Percentiles rank a stretch among this genome's conserved stretches.
Evolutionary conservation across 1,284 basidiomycete genomes (phyloP).

Genomic region (Rhodofomes roseus): DNA sequence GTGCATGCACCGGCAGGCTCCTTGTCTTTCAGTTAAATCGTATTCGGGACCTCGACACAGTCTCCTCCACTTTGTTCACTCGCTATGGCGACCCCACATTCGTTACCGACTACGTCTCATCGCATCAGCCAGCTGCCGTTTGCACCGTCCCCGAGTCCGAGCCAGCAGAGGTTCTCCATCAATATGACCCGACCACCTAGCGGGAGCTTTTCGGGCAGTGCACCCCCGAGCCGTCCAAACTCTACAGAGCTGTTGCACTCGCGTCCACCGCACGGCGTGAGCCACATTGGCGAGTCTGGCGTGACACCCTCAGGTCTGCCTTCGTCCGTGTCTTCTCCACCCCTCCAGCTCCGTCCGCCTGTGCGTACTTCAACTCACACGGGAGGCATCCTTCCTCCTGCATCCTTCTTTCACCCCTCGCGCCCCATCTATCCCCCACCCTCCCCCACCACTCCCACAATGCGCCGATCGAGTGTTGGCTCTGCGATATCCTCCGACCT

Average conservation of each 20-base stretch:
- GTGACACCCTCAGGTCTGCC: constrained; percentile 14
- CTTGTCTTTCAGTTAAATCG: not conserved
- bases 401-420: constrained; percentile 70
- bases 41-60: constrained; percentile 6
- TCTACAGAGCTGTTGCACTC: constrained; percentile 23
- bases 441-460: constrained; percentile 24
- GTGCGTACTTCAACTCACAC: constrained; percentile 47
- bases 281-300: constrained; percentile 12
- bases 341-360: constrained; percentile 21
- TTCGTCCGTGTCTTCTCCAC: constrained; percentile 22
- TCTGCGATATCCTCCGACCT: constrained; percentile 28
- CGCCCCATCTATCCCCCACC: constrained; percentile 43
- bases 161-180: constrained; percentile 16
- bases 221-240: constrained; percentile 20
- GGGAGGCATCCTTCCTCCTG: constrained; percentile 68
- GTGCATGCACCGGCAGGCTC: constrained; percentile 3
- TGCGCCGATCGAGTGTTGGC: constrained; percentile 33
- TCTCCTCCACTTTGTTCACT: constrained; percentile 18
- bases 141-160: constrained; percentile 23
- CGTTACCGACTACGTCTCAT: constrained; percentile 27
- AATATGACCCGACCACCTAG: constrained; percentile 17
- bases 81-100: constrained; percentile 29
- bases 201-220: constrained; percentile 15
- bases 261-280: constrained; percentile 14
- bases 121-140: constrained; percentile 28